phyloP scores from a whole-genome alignment of 352 stramenopile genomes.

The Phytophthora agathidicida region DNA sequence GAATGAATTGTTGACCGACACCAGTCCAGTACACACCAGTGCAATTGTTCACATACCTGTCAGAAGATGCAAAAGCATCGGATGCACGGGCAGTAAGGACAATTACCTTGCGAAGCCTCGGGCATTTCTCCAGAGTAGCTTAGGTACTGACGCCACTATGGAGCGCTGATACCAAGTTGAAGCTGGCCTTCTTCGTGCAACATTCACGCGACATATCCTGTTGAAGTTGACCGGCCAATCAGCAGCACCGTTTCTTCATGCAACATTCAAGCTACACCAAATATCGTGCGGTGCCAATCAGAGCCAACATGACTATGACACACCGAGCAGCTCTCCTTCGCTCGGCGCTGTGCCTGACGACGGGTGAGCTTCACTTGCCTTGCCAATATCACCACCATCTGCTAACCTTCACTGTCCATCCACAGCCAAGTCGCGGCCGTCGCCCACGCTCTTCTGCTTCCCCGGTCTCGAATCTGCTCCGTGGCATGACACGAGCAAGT shows the following conservation, averaged over 20 bases:
- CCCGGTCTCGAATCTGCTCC: conserved; percentile 65
- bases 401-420: not conserved
- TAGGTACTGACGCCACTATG: no score
- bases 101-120: no score
- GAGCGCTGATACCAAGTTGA: no score
- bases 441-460: conserved; percentile 84
- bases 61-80: conserved; percentile 8
- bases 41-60: conserved; percentile 1
- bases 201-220: not conserved
- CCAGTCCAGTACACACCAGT: conserved; percentile 5
- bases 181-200: not conserved
- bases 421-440: conserved; percentile 74
- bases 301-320: conserved; percentile 36
- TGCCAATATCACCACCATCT: conserved; percentile 4
- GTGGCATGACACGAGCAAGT: conserved; percentile 68
- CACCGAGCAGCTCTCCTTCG: conserved; percentile 70
- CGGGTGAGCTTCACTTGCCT: conserved; percentile 33
- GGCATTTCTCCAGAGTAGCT: no score
- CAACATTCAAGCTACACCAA: conserved; percentile 11
- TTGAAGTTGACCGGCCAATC: conserved; percentile 24
- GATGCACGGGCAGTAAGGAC: no score
- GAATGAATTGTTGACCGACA: not conserved
- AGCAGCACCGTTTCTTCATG: not conserved
- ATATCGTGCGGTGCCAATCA: not conserved
- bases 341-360: conserved; percentile 81